Percentiles rank a stretch among this genome's conserved stretches.
Conservation (phyloP, 306 rosid genomes). For the Rosa lucieae region DNA sequence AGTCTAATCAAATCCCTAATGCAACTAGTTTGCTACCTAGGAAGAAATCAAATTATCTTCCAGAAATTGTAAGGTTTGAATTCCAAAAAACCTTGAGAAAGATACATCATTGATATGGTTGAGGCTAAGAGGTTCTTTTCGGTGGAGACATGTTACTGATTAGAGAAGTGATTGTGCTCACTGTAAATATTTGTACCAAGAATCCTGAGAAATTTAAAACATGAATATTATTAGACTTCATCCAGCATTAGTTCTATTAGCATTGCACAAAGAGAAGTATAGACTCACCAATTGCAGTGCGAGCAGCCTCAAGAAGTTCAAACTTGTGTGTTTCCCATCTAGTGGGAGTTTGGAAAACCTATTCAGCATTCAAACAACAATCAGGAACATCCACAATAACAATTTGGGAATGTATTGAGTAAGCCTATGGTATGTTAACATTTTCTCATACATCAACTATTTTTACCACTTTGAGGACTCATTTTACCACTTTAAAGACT, state of each 20-base stretch:
- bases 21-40: neutral
- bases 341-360: conserved; percentile 40
- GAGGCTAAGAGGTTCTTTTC: conserved; percentile 46
- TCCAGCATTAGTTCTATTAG: neutral
- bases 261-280: neutral
- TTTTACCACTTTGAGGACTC: too few species aligned
- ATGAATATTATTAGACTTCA: neutral
- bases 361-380: conserved; percentile 4
- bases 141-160: conserved; percentile 68
- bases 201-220: conserved; percentile 40
- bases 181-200: conserved; percentile 31
- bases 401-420: neutral
- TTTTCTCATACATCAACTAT: too few species aligned
- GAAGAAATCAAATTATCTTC: neutral
- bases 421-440: too few species aligned
- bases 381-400: neutral
- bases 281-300: conserved; percentile 31
- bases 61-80: neutral
- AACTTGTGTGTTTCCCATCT: conserved; percentile 32
- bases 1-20: neutral
- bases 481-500: too few species aligned
- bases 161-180: conserved; percentile 33
- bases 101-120: neutral
- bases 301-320: conserved; percentile 30
- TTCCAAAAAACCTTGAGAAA: neutral